Base-by-base conservation (phyloP, 257 asterid species). In the Salvia splendens region DNA sequence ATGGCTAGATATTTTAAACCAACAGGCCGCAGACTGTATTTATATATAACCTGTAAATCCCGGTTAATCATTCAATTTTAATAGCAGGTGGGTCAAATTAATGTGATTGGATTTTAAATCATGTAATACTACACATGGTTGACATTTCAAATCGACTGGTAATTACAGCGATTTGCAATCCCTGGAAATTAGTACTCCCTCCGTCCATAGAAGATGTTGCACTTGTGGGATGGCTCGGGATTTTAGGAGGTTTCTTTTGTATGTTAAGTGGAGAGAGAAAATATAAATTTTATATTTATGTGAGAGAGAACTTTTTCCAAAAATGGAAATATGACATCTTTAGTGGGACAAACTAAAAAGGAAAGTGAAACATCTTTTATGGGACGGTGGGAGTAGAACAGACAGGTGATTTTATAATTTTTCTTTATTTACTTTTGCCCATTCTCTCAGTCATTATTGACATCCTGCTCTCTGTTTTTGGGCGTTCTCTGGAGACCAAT, bases 401-500 rank as follows among this genome's bases (percentile, higher is more conserved):
- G 28, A 53, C 61, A 54, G 48, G 54, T 32, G 33, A 55, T 42
- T 16, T 1, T 12, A 6, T 61, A 46, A 48, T 14, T 47, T 61
- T 40, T 41, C 57, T 12, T 6, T 55, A 40, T 14, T 56, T 67
- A 50, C 64, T 42, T 59, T 47, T 57, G n/a, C 46, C 48, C 54
- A 5, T 33, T 48, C 65, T 47, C 38, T 42, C 3, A 10, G 30
- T 33, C 51, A n/a, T 69, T 75, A 17, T 61, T 6, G 61, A 45
- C 59, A 62, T 35, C 16, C 16, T 47, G 10, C 51, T 32, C 61
- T 33, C 46, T 57, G 14, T 49, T 14, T 65, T 56, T 58, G 36
- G 68, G 42, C 17, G 36, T 49, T 57, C 12, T 72, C 61, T 69
- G 33, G 60, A 63, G 51, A 48, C 51, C 57, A 56, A 50, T 71